Conservation (phyloP, 768 basidiomycete genomes). For the Serendipita sp. region DNA sequence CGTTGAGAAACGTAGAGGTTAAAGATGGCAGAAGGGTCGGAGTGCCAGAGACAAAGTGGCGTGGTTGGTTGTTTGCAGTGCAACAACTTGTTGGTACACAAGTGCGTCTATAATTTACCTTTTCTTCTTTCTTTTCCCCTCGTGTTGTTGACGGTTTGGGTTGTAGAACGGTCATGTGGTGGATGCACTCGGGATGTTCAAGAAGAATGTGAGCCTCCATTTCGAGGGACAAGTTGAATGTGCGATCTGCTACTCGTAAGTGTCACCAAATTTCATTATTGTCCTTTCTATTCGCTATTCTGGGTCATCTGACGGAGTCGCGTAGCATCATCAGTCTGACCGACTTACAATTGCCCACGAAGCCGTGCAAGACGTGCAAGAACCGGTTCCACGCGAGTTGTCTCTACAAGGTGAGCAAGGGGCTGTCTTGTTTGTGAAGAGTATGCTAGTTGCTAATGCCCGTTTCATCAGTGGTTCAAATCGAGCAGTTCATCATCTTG, state of each 20-base stretch:
- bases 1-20: slow-evolving; percentile 76
- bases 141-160: background rate
- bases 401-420: slow-evolving; percentile 56
- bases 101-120: slow-evolving; percentile 29
- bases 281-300: background rate
- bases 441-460: slow-evolving; percentile 7
- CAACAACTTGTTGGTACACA: slow-evolving; percentile 82
- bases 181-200: slow-evolving; percentile 79
- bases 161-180: slow-evolving; percentile 73
- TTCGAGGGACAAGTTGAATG: slow-evolving; percentile 95
- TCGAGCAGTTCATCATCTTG: slow-evolving; percentile 81
- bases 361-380: slow-evolving; percentile 87
- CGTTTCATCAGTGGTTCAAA: slow-evolving; percentile 57
- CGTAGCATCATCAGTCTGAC: slow-evolving; percentile 75
- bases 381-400: slow-evolving; percentile 88
- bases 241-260: slow-evolving; percentile 89
- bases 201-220: slow-evolving; percentile 81
- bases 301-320: background rate
- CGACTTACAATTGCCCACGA: slow-evolving; percentile 75
- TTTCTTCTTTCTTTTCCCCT: background rate
- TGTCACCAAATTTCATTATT: background rate
- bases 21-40: slow-evolving; percentile 70
- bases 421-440: background rate
- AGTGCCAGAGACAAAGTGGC: slow-evolving; percentile 78
- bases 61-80: slow-evolving; percentile 83